Base-by-base conservation (phyloP, 225 moss, liverwort and hornwort species). In the Pseudoscleropodium purum region DNA sequence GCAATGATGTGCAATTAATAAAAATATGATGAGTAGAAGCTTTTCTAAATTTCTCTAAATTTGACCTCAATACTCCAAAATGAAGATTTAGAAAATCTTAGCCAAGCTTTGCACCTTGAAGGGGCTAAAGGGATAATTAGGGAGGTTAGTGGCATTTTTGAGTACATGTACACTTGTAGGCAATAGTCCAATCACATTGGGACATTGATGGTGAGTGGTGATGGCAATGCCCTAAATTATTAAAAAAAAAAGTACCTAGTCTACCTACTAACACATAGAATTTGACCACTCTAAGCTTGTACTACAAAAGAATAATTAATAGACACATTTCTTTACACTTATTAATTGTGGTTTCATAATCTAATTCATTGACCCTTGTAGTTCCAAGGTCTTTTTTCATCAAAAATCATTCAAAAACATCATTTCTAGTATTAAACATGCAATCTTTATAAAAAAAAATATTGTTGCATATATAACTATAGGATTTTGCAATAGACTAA, bases 151-250 rank as follows among this genome's bases (percentile, higher is more conserved):
- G 31, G 19, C 11, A 47, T 7, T 11, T 49, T 33, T 19, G 19
- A 19, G 19, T 1, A 3, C 1, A 19, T 0, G 2, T 49, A 18
- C 5, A 4, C 2, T 20, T 2, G 1, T 1, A 0, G 7, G 7
- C 20, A 4, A 21, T 20, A 47, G 6, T 7, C 1, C 2, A 0
- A 20, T 33, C 2, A 13, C 21, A 76, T 49, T 1, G 0, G 0
- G 13, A 7, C 13, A 33, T 20, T 21, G 4, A 76, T 76, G 21
- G 20, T 2, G 0, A 76, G 27, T 49, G 7, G 6, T 0, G 1
- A 4, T 75, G 12, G 13, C 33, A 31, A 33, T 49, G 20, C 13
- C 33, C 20, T 16, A 33, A 75, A 3, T 16, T 73, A 3, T 0
- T n/a, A n/a, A n/a, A n/a, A 0, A 33, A 49, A 19, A 26, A 31